Base-by-base conservation (phyloP, 1,139 yeast genomes). In the Yamadazyma aaseri region DNA sequence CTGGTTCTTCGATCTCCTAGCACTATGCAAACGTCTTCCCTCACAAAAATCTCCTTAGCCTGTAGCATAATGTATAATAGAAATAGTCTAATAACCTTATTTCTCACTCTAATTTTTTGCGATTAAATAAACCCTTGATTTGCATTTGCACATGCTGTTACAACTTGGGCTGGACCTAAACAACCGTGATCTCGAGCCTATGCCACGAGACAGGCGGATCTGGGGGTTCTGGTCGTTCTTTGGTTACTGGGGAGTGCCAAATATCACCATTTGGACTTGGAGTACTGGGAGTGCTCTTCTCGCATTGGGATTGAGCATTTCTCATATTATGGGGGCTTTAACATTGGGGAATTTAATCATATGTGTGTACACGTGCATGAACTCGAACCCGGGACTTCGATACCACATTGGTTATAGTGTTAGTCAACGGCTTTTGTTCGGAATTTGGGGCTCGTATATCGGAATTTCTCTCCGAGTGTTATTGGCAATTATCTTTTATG, bases 191-290 rank as follows among this genome's bases (percentile, higher is more conserved):
- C 29, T 51, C 11, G 50, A 45, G 20, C 57, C 57, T 7, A 50
- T 52, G 44, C 49, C 47, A 3, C 46, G 46, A 2, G 10, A 12
- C 2, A 38, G 56, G 34, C 35, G 57, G 28, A 36, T 39, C 2
- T 53, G 58, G 58, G 53, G 55, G n/a, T 36, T 43, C 20, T 48
- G 44, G 44, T 47, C 54, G 3, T 48, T 42, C 33, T 39, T 46
- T 21, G 49, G 50, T 6, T 53, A 53, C 26, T 53, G 58, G 58
- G 50, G 49, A 2, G 44, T 51, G 6, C 47, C 55, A 3, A 49
- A 52, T 26, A 33, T 51, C 18, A 48, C 55, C 5, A 51, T 53
- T 12, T 46, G 49, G 44, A 47, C 53, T 3, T 52, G 55, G 55
- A 37, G 48, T 4, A 46, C 53, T 7, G 56, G 53, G 1, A 38